Conservation (phyloP, 257 asterid species). For the Solanum tarijense region DNA sequence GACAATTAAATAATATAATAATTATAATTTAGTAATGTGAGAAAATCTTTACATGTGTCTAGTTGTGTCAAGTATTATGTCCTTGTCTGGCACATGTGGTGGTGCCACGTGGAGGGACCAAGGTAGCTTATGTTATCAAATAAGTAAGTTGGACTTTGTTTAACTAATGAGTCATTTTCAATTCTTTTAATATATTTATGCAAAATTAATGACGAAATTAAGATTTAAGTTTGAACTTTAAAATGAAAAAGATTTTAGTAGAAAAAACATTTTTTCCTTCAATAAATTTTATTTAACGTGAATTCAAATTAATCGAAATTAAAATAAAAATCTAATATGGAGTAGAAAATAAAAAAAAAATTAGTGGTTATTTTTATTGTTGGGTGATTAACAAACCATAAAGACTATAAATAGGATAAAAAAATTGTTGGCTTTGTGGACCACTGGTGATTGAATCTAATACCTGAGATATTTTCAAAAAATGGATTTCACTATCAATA, state of each 20-base stretch:
- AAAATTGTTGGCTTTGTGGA: background rate
- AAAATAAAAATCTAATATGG: background rate
- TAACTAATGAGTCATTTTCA: background rate
- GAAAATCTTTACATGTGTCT: background rate
- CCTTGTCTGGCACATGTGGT: background rate
- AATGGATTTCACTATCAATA: background rate
- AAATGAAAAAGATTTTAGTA: background rate
- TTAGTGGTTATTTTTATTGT: background rate
- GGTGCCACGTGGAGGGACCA: background rate
- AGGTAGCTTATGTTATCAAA: background rate
- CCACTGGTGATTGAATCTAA: background rate
- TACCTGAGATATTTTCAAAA: background rate
- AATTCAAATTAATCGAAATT: background rate
- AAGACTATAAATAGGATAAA: background rate
- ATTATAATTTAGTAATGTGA: background rate
- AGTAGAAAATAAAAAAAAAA: rapidly evolving
- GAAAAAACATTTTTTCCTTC: background rate
- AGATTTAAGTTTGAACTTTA: background rate
- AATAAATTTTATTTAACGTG: background rate
- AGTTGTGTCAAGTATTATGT: background rate
- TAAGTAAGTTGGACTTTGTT: background rate
- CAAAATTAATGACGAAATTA: background rate
- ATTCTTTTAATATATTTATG: background rate
- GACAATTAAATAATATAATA: no score
- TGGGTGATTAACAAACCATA: background rate